phyloP scores from a whole-genome alignment of 2,329 filamentous ascomycete species.

The Penicillium glabrum region DNA sequence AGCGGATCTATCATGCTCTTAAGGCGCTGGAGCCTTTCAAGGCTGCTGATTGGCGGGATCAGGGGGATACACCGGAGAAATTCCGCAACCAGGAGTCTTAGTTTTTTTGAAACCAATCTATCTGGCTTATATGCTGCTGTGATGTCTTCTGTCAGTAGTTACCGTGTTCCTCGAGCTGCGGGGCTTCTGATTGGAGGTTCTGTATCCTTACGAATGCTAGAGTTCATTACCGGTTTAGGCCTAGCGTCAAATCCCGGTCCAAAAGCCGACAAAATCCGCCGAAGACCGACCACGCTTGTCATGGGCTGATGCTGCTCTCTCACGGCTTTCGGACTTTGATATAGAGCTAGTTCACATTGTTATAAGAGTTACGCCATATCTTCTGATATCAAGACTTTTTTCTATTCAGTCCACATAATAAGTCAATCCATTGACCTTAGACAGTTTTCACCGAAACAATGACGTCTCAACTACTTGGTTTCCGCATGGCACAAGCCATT shows the following conservation, averaged over 20 bases:
- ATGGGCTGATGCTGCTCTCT: not conserved
- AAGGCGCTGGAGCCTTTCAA: too few species aligned
- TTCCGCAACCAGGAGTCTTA: too few species aligned
- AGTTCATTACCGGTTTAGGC: not conserved
- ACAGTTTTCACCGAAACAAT: slow-evolving; percentile 10
- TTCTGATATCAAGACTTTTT: not conserved
- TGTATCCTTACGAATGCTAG: too few species aligned
- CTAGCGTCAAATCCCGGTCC: not conserved
- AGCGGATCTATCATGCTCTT: too few species aligned
- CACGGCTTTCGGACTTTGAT: not conserved
- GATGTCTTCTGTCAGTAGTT: not conserved
- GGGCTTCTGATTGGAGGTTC: too few species aligned
- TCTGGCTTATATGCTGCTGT: not conserved
- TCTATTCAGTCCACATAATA: not conserved
- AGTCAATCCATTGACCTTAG: slow-evolving; percentile 4
- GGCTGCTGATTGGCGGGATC: too few species aligned
- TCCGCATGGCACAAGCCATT: slow-evolving; percentile 28
- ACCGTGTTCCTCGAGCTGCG: too few species aligned
- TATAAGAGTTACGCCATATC: not conserved
- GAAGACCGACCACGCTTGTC: not conserved
- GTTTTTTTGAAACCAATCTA: too few species aligned
- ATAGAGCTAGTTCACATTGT: not conserved
- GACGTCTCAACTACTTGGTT: slow-evolving; percentile 17
- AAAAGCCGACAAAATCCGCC: not conserved
- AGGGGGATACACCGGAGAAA: too few species aligned